Conservation (phyloP, 805 yeast species). For the Wickerhamomyces xylosicus region DNA sequence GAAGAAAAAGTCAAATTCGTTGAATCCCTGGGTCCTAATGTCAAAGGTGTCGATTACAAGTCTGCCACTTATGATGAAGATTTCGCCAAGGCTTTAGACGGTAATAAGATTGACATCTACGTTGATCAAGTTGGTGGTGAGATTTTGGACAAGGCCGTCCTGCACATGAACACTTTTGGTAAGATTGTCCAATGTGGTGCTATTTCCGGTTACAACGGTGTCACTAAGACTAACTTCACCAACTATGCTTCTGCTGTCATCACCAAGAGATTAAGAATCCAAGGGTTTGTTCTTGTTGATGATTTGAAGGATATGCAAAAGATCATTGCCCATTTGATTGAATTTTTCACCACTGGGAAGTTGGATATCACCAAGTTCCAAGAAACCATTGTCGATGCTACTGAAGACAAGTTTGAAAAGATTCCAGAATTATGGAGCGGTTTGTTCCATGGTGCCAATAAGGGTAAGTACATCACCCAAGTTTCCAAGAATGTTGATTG, state of each 20-base stretch:
- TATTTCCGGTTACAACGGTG: constrained; percentile 42
- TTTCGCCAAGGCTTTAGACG: constrained; percentile 31
- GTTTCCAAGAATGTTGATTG: constrained; percentile 15
- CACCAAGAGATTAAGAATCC: constrained; percentile 37
- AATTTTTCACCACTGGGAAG: constrained; percentile 30
- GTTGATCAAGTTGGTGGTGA: constrained; percentile 61
- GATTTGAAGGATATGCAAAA: constrained; percentile 25
- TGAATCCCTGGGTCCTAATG: constrained; percentile 43
- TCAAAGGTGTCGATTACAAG: constrained; percentile 42
- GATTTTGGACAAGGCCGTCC: constrained; percentile 34
- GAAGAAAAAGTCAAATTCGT: constrained; percentile 43
- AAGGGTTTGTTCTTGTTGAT: constrained; percentile 45
- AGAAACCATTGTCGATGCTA: constrained; percentile 30
- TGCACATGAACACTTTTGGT: constrained; percentile 27
- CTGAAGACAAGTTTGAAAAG: constrained; percentile 29
- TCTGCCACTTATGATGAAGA: constrained; percentile 27
- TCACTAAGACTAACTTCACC: constrained; percentile 23
- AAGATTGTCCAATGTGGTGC: constrained; percentile 53
- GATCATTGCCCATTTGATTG: constrained; percentile 26
- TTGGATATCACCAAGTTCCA: constrained; percentile 25
- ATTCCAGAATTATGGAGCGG: constrained; percentile 39
- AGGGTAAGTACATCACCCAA: constrained; percentile 42
- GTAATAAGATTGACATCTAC: constrained; percentile 39
- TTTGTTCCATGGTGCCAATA: constrained; percentile 33
- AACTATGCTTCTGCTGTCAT: constrained; percentile 32